A percentile compares a stretch with the other conserved stretches of the same genome.
These are phyloP conservation scores for Clohesyomyces aquaticus DNA, from an alignment of 495 filamentous ascomycete species.

Conservation along the genomic window DNA sequence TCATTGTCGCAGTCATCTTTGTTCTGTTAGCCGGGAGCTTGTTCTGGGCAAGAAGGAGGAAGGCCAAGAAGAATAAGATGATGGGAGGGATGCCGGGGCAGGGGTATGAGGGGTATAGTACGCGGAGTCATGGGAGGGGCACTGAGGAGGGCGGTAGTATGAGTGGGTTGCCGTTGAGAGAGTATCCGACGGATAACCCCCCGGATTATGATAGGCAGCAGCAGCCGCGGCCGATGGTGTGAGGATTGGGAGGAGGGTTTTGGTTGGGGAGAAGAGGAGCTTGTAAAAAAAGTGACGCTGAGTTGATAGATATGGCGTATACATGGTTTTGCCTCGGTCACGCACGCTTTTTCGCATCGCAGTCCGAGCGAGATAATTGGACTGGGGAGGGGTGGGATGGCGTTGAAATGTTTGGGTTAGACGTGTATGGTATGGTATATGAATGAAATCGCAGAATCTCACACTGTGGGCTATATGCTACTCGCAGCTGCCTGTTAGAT, in stretches of 20 bases:
- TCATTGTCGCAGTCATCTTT: conserved; percentile 24
- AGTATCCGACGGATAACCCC: not conserved
- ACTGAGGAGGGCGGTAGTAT: not conserved
- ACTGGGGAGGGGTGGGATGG: too few relatives aligned
- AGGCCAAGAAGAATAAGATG: not conserved
- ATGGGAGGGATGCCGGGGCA: not conserved
- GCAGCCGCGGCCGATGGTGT: not conserved
- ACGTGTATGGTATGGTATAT: too few relatives aligned
- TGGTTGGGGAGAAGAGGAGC: not conserved
- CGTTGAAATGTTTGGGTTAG: too few relatives aligned
- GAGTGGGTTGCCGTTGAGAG: not conserved
- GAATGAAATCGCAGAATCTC: too few relatives aligned
- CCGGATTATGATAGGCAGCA: not conserved
- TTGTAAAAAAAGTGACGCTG: too few relatives aligned
- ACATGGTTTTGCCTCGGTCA: too few relatives aligned
- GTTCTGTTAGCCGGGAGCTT: conserved; percentile 2
- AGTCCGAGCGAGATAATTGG: too few relatives aligned
- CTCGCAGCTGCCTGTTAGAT: too few relatives aligned
- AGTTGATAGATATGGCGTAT: too few relatives aligned
- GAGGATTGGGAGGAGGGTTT: not conserved
- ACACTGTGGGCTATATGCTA: too few relatives aligned
- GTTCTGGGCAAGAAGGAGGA: conserved; percentile 18
- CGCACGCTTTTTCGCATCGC: too few relatives aligned
- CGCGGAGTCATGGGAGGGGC: not conserved
- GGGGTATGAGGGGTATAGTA: conserved; percentile 22